Percentiles rank a stretch among this genome's conserved stretches.
Evolutionary conservation across 2,329 filamentous ascomycete genomes (phyloP).

Genomic region (Zelopaecilomyces penicillatus): DNA sequence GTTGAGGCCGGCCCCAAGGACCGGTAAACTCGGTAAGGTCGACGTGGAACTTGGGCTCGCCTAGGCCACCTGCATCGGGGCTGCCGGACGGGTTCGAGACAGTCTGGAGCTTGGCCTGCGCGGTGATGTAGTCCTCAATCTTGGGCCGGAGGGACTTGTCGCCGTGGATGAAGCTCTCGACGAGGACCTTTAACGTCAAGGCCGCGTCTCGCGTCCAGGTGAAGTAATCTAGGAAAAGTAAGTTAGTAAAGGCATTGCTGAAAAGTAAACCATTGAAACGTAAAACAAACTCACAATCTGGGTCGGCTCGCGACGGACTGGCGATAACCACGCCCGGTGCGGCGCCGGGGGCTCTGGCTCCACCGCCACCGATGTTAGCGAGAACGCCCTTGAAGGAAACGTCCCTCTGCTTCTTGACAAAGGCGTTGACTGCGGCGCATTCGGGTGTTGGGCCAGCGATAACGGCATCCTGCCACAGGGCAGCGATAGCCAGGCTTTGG

Average conservation of each 20-base stretch:
- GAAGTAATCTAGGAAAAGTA: no score
- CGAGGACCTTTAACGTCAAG: no score
- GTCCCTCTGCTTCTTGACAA: conserved; percentile 12
- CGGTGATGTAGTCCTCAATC: conserved; percentile 58
- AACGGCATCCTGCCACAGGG: conserved; percentile 1
- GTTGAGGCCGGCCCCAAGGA: conserved; percentile 65
- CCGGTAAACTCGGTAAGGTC: conserved; percentile 56
- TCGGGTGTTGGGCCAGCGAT: conserved; percentile 16
- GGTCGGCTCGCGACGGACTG: conserved; percentile 41
- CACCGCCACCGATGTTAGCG: conserved; percentile 45
- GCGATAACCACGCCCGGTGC: conserved; percentile 45
- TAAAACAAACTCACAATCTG: conserved; percentile 13
- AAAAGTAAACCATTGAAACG: no score
- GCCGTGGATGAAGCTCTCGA: no score
- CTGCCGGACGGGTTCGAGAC: conserved; percentile 60
- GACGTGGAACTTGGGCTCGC: conserved; percentile 64
- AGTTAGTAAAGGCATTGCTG: no score
- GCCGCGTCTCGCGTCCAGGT: no score
- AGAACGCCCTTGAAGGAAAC: conserved; percentile 15
- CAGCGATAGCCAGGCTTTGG: background rate
- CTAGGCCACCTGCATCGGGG: conserved; percentile 44
- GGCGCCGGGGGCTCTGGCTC: conserved; percentile 39
- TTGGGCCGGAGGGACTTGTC: conserved; percentile 38
- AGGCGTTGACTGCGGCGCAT: conserved; percentile 5
- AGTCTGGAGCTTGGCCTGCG: conserved; percentile 57